A percentile compares a stretch with the other conserved stretches of the same genome.
phyloP scores from a whole-genome alignment of 768 basidiomycete genomes.

The Mycena albidolilacea region DNA sequence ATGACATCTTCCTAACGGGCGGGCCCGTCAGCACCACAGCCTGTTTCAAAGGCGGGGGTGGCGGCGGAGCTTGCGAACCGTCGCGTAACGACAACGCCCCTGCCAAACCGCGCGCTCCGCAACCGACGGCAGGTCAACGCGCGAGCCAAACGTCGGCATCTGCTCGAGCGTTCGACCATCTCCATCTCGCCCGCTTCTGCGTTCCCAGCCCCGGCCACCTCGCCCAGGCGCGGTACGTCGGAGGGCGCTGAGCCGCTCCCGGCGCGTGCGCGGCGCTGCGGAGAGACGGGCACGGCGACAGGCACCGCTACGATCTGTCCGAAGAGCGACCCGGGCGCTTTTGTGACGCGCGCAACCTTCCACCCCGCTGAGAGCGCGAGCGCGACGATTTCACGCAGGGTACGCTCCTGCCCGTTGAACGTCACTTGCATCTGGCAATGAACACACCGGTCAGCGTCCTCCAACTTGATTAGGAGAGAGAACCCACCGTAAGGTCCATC shows the following conservation, averaged over 20 bases:
- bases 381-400: slow-evolving; percentile 71
- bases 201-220: neutral
- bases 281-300: slow-evolving; percentile 60
- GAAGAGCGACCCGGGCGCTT: slow-evolving; percentile 75
- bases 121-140: slow-evolving; percentile 60
- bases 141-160: slow-evolving; percentile 75
- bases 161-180: slow-evolving; percentile 60
- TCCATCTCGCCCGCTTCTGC: slow-evolving; percentile 48
- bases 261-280: slow-evolving; percentile 39
- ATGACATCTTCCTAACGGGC: slow-evolving; percentile 51
- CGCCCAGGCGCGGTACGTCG: slow-evolving; percentile 38
- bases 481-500: slow-evolving; percentile 66
- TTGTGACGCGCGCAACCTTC: slow-evolving; percentile 70
- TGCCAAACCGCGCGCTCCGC: slow-evolving; percentile 60
- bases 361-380: slow-evolving; percentile 71
- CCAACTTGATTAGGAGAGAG: neutral
- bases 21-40: slow-evolving; percentile 41
- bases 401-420: slow-evolving; percentile 80
- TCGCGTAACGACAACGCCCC: slow-evolving; percentile 37
- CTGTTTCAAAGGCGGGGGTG: slow-evolving; percentile 42
- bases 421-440: slow-evolving; percentile 75
- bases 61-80: slow-evolving; percentile 17
- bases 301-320: slow-evolving; percentile 81
- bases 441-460: too few relatives aligned
- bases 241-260: slow-evolving; percentile 45